These are phyloP conservation scores for Orbilia brochopaga DNA, from an alignment of 2,329 filamentous ascomycete genomes.

Conservation along the genomic window DNA sequence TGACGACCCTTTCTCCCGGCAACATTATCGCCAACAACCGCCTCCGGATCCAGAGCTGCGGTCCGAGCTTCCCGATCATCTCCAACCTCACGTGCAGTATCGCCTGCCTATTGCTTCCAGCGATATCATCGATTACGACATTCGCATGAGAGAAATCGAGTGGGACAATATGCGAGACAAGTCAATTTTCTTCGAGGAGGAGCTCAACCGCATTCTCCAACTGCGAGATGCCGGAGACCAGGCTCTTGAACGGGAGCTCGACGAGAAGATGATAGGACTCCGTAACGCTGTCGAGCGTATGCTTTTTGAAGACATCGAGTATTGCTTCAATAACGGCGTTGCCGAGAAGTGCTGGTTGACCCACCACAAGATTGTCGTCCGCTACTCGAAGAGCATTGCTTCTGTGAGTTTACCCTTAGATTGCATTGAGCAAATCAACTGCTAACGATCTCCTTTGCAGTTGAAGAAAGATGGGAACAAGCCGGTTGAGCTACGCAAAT, in stretches of 20 bases:
- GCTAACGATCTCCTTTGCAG: conserved; percentile 1
- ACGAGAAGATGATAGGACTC: conserved; percentile 19
- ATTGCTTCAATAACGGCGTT: conserved; percentile 19
- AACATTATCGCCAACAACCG: not conserved
- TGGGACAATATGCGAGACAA: conserved; percentile 25
- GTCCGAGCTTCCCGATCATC: not conserved
- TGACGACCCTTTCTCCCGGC: not conserved
- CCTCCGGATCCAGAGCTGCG: not conserved
- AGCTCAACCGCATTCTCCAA: conserved; percentile 27
- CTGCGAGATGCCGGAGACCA: conserved; percentile 19
- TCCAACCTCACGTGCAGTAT: not conserved
- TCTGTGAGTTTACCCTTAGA: conserved; percentile 3
- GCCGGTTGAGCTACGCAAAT: conserved; percentile 72
- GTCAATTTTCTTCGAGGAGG: conserved; percentile 18
- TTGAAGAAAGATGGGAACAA: conserved; percentile 58
- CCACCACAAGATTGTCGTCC: conserved; percentile 31
- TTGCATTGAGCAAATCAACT: not conserved
- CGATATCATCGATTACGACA: not conserved
- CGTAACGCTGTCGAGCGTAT: conserved; percentile 28
- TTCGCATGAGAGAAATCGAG: conserved; percentile 11
- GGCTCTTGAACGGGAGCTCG: conserved; percentile 33
- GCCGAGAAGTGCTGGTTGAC: conserved; percentile 35
- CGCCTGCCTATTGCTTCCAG: not conserved
- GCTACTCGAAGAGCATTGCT: conserved; percentile 29
- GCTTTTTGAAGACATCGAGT: conserved; percentile 27